These are phyloP conservation scores for Hysterangium stoloniferum DNA, from an alignment of 768 basidiomycete genomes.

Conservation along the genomic window DNA sequence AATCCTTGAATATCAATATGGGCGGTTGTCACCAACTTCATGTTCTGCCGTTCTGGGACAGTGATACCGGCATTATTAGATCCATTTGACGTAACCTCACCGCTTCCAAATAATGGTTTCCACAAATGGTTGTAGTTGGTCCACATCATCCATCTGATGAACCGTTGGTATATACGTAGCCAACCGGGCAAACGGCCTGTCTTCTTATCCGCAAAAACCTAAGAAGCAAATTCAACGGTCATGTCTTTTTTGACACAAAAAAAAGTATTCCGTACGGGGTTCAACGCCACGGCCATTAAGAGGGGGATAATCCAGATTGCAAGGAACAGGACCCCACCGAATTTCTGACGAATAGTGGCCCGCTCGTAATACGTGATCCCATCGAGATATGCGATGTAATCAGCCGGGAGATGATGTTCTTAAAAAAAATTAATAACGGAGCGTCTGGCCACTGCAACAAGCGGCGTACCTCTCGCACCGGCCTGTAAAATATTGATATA, in stretches of 20 bases:
- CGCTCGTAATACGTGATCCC: not conserved
- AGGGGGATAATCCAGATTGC: not conserved
- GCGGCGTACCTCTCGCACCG: not conserved
- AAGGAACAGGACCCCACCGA: not conserved
- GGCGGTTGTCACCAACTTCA: no score
- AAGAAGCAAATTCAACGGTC: not conserved
- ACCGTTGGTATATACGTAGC: not conserved
- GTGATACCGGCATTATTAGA: no score
- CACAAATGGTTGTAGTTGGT: not conserved
- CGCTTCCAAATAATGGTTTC: not conserved
- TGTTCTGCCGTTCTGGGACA: no score
- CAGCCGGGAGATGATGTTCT: conserved; percentile 1
- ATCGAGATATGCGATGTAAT: not conserved
- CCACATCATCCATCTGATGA: not conserved
- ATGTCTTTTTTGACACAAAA: not conserved
- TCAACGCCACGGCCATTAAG: not conserved
- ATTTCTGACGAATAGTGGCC: not conserved
- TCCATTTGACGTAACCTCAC: not conserved
- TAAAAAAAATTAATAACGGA: no score
- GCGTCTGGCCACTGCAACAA: not conserved
- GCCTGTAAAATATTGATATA: conserved; percentile 1
- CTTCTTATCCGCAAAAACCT: not conserved
- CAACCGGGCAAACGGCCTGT: not conserved
- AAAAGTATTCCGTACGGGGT: not conserved
- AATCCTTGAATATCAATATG: no score